A percentile compares a stretch with the other conserved stretches of the same genome.
phyloP scores from a whole-genome alignment of 2,329 filamentous ascomycete species.

The Emergomyces pasteurianus region DNA sequence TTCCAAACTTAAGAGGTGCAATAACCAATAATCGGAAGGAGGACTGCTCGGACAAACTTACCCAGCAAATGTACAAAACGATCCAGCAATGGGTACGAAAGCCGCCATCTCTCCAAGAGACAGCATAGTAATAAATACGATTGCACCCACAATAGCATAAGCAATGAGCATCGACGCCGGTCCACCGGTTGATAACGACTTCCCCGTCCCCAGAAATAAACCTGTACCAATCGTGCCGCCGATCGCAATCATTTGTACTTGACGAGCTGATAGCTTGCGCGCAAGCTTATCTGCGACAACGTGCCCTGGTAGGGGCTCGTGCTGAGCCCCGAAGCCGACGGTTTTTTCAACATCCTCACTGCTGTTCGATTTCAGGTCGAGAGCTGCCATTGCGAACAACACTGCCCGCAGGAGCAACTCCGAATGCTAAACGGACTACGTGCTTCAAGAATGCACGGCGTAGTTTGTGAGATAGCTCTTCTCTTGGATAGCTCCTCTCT shows the following conservation, averaged over 20 bases:
- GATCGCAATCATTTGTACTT: slow-evolving; percentile 56
- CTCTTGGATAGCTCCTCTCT: not conserved
- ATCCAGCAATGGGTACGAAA: slow-evolving; percentile 43
- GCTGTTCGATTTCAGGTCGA: not conserved
- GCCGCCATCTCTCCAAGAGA: slow-evolving; percentile 50
- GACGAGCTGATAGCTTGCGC: slow-evolving; percentile 47
- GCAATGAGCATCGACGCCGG: slow-evolving; percentile 48
- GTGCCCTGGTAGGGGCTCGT: not conserved
- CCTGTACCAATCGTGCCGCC: slow-evolving; percentile 40
- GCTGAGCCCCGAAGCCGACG: not conserved
- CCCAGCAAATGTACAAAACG: slow-evolving; percentile 45
- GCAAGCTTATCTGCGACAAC: slow-evolving; percentile 37
- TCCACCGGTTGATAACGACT: slow-evolving; percentile 47
- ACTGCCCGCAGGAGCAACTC: not conserved
- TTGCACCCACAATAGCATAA: slow-evolving; percentile 45
- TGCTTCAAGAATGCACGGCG: not conserved
- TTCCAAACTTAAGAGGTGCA: not conserved
- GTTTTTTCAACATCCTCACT: slow-evolving; percentile 9
- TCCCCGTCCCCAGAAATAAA: slow-evolving; percentile 51
- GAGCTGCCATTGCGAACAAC: not conserved
- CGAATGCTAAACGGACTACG: not conserved
- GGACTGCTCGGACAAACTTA: slow-evolving; percentile 17
- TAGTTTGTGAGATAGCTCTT: not conserved
- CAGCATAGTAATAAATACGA: slow-evolving; percentile 49
- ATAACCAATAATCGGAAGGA: not conserved